Base-by-base conservation (phyloP, 345 rosid species). In the Abelmoschus esculentus region DNA sequence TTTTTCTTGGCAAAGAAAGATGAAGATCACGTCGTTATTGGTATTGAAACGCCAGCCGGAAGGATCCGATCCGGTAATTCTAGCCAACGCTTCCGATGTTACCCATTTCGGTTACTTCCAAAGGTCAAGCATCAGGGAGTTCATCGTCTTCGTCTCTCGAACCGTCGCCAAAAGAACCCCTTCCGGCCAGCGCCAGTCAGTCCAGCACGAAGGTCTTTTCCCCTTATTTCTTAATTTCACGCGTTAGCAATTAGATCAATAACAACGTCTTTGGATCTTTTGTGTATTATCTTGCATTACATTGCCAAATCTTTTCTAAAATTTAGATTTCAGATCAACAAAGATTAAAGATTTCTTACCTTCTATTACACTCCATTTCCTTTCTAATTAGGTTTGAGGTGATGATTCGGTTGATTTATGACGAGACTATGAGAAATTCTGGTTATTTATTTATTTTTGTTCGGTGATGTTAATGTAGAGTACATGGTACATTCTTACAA, bases 21-120 rank as follows among this genome's bases (percentile, higher is more conserved):
- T 95, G 97, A 95, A 95, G 96, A 91, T 95, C 86, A 95, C 99
- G 54, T 84, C 99, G 72, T 84, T 95, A 61, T 72, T 95, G 78
- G 91, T 91, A 67, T 81, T 95, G 81, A 95, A 86, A 75, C 80
- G 87, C 78, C 78, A 50, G 60, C 82, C 91, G 34, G 93, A 87
- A 40, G 83, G 88, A 75, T 76, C 93, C 38, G 90, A 89, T 83
- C 87, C 91, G 73, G 73, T 86, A 6, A 81, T 95, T 49, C 79
- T 91, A 46, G 84, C 90, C 12, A 87, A 81, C 78, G 93, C 96
- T 1, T 69, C 80, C 13, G 96, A 95, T 58, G 96, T 95, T 44
- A 87, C 89, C 83, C 97, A 81, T 77, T 90, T 95, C 73, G 96
- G 97, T 6, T 95, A 84, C 84, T 91, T 95, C 78, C 96, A 90